Base-by-base conservation (phyloP, 306 rosid species). In the Begonia peltatifolia region DNA sequence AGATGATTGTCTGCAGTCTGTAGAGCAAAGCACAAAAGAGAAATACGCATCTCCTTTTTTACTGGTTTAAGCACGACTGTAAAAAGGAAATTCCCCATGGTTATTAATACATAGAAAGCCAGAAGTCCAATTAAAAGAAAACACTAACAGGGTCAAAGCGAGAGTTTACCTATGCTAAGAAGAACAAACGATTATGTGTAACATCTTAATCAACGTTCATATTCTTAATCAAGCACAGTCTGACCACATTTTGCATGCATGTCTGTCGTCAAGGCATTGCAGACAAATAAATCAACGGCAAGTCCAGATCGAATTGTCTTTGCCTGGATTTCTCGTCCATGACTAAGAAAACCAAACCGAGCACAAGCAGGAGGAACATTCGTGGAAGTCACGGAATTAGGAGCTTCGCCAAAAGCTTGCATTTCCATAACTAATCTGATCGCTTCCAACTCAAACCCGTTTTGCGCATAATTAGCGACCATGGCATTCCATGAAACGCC, bases 401-500 rank as follows among this genome's bases (percentile, higher is more conserved):
- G 90, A 54, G 56, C 61, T 72, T 71, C 82, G 22, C 83, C 87
- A 55, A 54, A 54, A 57, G 65, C 66, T 66, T 82, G 95, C 97
- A 89, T 84, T 68, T 59, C 67, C 64, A 72, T 72, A 59, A 78
- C 52, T 35, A 84, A 68, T 57, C 69, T 80, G 42, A 80, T 54
- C n/a, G 93, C 89, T 42, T 58, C 89, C 74, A 57, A 56, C 67
- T 80, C 81, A 47, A 72, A 75, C 61, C 77, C 71, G 53, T 82
- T 84, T 69, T 77, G 95, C 60, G 83, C 81, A 46, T 63, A 80
- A 81, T 84, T 89, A 12, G 93, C 92, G 50, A 84, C 52, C 97
- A 82, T 84, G 15, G 95, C 84, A 78, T 84, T 89, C 95, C 93
- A 88, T n/a, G 97, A 82, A 56, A 84, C 97, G 48, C 63, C 56